These are phyloP conservation scores for Calonectria pauciramosa DNA, from an alignment of 2,329 filamentous ascomycete species.

Conservation along the genomic window DNA sequence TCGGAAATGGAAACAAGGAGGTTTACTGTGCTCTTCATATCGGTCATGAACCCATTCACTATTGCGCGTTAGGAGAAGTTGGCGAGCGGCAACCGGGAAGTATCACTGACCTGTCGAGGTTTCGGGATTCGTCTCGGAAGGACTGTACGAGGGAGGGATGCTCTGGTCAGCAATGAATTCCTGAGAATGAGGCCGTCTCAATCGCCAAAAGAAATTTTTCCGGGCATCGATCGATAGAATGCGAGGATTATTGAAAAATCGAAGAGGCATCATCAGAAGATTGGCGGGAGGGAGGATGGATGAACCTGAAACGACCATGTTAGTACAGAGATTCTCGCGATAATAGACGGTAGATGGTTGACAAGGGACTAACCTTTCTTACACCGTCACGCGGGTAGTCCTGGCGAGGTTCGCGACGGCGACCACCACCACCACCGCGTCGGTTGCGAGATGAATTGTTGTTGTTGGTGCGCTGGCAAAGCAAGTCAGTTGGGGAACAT, in stretches of 20 bases:
- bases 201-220: slow-evolving; percentile 48
- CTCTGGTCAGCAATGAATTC: slow-evolving; percentile 55
- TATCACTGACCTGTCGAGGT: slow-evolving; percentile 76
- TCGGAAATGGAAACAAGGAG: slow-evolving; percentile 18
- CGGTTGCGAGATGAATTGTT: slow-evolving; percentile 54
- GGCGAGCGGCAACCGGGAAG: background rate
- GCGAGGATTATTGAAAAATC: slow-evolving; percentile 48
- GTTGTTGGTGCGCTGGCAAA: slow-evolving; percentile 41
- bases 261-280: slow-evolving; percentile 44
- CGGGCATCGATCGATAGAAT: slow-evolving; percentile 48
- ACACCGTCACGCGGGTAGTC: slow-evolving; percentile 83
- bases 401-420: slow-evolving; percentile 54
- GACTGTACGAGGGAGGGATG: slow-evolving; percentile 64
- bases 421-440: slow-evolving; percentile 51
- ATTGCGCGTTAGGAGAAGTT: slow-evolving; percentile 30
- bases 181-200: slow-evolving; percentile 51
- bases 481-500: slow-evolving; percentile 39
- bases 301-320: slow-evolving; percentile 50
- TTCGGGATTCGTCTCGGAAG: slow-evolving; percentile 73
- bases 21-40: slow-evolving; percentile 80
- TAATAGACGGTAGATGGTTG: background rate
- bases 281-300: slow-evolving; percentile 48
- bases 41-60: slow-evolving; percentile 97
- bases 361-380: slow-evolving; percentile 79
- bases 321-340: slow-evolving; percentile 32